Base-by-base conservation (phyloP, 2,329 filamentous ascomycete species). In the Malbranchea zuffiana region DNA sequence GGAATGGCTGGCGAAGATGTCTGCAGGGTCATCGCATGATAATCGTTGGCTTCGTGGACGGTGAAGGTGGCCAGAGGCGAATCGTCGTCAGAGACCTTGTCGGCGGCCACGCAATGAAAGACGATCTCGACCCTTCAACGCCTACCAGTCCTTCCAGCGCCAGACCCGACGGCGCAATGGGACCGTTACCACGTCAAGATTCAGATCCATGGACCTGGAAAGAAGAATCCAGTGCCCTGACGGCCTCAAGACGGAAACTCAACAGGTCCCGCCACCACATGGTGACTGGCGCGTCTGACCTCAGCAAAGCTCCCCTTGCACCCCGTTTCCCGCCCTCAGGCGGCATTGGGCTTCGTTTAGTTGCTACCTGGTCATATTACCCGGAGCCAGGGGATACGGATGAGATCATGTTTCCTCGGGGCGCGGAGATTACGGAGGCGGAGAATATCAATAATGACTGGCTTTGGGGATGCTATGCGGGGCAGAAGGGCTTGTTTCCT, bases 391-490 rank as follows among this genome's bases (percentile, higher is more conserved):
- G 51, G 1, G 54, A 57, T 7, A 44, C 50, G 10, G 82, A 94
- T 53, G 88, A 96, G 61, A 61, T 96, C 26, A 59, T 78, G 44
- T 95, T 96, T 49, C 88, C 88, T 0, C 78, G 77, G 34, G 78
- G 82, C 6, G 86, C 87, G 0, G 82, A 90, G 57, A 73, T 96
- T 10, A 70, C 71, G 5, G 88, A 96, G 62, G 75, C 81, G 24
- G 80, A 88, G 55, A 82, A 90, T 56, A 75, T 92, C 32, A 94
- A 94, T 55, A 82, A 80, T 12, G 86, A 94, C 56, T 96, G 87
- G 87, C 86, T 73, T 51, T 81, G 80, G 62, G 88, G 88, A 0
- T 76, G 77, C 18, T 95, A 93, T 65, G 86, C 85, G 62, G 86
- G 85, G 0, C 65, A 63, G 16, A 78, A 75, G 48, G 87, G 85